A percentile compares a stretch with the other conserved stretches of the same genome.
phyloP scores from a whole-genome alignment of 441 rosid species.

The Erysimum pusillum region DNA sequence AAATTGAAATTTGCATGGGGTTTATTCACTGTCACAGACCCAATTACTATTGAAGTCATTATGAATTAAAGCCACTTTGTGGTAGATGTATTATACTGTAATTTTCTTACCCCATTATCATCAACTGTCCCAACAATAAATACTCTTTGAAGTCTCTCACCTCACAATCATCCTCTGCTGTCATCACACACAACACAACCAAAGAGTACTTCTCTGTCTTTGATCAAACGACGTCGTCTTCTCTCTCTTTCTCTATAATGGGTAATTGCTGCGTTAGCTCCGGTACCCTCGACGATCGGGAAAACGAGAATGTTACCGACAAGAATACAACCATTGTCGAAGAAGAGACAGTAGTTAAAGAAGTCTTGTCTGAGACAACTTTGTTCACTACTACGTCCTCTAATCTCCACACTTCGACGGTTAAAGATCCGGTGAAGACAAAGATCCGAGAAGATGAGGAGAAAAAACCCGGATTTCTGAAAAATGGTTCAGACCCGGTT shows the following conservation, averaged over 20 bases:
- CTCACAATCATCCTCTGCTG: conserved; percentile 41
- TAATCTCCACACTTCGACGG: background rate
- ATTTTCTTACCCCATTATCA: background rate
- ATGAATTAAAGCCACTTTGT: conserved; percentile 32
- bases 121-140: conserved; percentile 44
- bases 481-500: conserved; percentile 7
- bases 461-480: background rate
- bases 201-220: conserved; percentile 24
- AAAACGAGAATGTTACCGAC: conserved; percentile 36
- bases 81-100: conserved; percentile 8
- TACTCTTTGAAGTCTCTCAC: conserved; percentile 27
- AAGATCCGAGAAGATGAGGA: conserved; percentile 45
- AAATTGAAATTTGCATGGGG: conserved; percentile 42
- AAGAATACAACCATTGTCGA: conserved; percentile 56
- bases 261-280: conserved; percentile 72
- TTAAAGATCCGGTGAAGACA: conserved; percentile 38
- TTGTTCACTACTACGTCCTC: conserved; percentile 44
- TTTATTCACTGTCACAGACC: background rate
- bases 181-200: conserved; percentile 31
- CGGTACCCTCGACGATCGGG: conserved; percentile 14
- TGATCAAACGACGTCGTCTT: conserved; percentile 31
- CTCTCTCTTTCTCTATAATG: conserved; percentile 49
- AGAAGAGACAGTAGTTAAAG: conserved; percentile 71
- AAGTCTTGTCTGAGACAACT: conserved; percentile 72
- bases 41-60: conserved; percentile 26